A percentile compares a stretch with the other conserved stretches of the same genome.
These are phyloP conservation scores for Syzygium aromaticum DNA, from an alignment of 345 rosid species.

Conservation along the genomic window DNA sequence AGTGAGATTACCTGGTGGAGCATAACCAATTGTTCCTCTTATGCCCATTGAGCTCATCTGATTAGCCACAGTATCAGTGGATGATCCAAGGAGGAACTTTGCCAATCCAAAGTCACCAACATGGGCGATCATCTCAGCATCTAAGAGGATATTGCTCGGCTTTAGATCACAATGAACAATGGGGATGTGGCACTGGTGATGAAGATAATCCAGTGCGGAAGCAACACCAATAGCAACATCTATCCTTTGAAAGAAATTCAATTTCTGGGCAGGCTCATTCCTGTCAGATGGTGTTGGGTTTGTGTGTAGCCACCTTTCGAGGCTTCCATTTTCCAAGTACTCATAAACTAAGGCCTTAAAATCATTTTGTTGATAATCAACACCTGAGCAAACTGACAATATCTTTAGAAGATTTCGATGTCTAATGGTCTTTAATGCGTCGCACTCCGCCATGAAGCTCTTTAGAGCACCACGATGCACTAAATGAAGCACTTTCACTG, in stretches of 20 bases:
- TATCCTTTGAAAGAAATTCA: neutral
- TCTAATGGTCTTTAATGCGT: neutral
- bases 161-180: neutral
- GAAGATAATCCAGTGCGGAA: neutral
- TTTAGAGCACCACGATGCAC: fast-evolving
- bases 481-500: fast-evolving
- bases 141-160: neutral
- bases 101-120: neutral
- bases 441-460: neutral
- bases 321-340: neutral
- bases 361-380: neutral
- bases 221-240: neutral
- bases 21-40: neutral
- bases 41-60: neutral
- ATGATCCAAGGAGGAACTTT: neutral
- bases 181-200: neutral
- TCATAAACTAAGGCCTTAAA: neutral
- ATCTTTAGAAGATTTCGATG: neutral
- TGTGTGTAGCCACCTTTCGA: neutral
- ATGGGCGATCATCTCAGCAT: neutral
- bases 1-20: neutral
- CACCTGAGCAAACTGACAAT: neutral
- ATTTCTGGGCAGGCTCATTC: fast-evolving
- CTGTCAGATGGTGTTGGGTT: fast-evolving
- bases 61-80: neutral